Base-by-base conservation (phyloP, 176 grass and related monocot genomes). In the Zoysia pacifica region DNA sequence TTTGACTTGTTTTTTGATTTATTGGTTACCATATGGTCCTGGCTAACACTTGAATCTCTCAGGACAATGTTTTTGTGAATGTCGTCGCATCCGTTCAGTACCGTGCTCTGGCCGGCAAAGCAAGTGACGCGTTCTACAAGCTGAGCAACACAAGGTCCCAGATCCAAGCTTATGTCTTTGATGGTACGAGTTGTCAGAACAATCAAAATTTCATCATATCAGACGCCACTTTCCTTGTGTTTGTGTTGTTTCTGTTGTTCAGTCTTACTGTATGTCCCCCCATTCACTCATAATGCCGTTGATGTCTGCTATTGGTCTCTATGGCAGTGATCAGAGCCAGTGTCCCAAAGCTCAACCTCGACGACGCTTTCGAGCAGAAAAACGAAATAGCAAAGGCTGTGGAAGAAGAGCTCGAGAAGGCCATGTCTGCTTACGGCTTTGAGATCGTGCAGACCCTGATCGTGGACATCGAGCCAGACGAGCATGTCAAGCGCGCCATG, bases 11-110 rank as follows among this genome's bases (percentile, higher is more conserved):
- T 7, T 64, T 70, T 45, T 72, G 4, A 36, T 53, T 75, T 76
- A 37, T 28, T 2, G 74, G 37, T 73, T 62, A 12, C 7, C 5
- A 12, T 60, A 12, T 62, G 72, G 7, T 35, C 54, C 73, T 58
- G 28, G 16, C 69, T 87, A 55, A 78, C 64, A 70, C 77, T 61
- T 69, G 67, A 75, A 78, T 3, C 13, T 84, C 41, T 82, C 81
- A 97, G 94, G 94, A 97, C 80, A 93, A 93, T 55, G 94, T 97
- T 20, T 97, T 97, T 75, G 94, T 97, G 14, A 97, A 84, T 67
- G 94, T 93, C 28, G 94, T 97, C 5, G 94, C 94, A 64, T 97
- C 94, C 11, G 76, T 97, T 16, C 91, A 97, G 82, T 97, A 97
- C 66, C 86, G 86, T 13, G 89, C 89, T 74, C 79, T 97, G 67